Evolutionary conservation across 106 monocot genomes (phyloP).

Genomic region (Triglochin maritima): DNA sequence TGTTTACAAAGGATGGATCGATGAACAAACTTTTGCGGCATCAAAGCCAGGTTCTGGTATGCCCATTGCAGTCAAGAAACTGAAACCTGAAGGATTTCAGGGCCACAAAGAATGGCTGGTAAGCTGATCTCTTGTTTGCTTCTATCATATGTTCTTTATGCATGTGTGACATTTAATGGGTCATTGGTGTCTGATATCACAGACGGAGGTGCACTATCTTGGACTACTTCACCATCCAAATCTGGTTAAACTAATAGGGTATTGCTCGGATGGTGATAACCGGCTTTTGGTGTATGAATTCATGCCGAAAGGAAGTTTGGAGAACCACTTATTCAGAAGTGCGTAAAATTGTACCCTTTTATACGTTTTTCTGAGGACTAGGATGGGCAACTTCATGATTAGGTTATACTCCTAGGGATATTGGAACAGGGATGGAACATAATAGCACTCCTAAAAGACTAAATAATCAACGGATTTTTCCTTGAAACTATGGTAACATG

Average conservation of each 20-base stretch:
- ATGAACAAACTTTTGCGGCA: conserved; percentile 46
- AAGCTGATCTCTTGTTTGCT: background rate
- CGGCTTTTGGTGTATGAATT: conserved; percentile 82
- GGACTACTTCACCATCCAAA: conserved; percentile 80
- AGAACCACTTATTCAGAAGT: conserved; percentile 90
- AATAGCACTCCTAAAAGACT: too few relatives aligned
- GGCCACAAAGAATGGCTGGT: conserved; percentile 99
- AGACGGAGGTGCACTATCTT: conserved; percentile 93
- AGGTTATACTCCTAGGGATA: too few relatives aligned
- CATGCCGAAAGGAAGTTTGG: conserved; percentile 89
- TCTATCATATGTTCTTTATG: background rate
- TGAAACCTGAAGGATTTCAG: conserved; percentile 90
- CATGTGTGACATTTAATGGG: conserved; percentile 1
- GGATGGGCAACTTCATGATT: too few relatives aligned
- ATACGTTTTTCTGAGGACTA: too few relatives aligned
- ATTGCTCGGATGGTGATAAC: conserved; percentile 79
- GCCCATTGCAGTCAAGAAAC: conserved; percentile 81
- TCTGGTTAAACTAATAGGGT: conserved; percentile 80
- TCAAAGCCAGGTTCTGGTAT: conserved; percentile 65
- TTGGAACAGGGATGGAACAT: too few relatives aligned
- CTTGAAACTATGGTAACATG: too few relatives aligned
- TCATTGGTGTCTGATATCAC: conserved; percentile 7
- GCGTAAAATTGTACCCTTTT: conserved; percentile 10
- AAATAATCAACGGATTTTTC: too few relatives aligned
- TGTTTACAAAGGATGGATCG: conserved; percentile 92